Base-by-base conservation (phyloP, 768 basidiomycete genomes). In the Lentinula aciculospora region DNA sequence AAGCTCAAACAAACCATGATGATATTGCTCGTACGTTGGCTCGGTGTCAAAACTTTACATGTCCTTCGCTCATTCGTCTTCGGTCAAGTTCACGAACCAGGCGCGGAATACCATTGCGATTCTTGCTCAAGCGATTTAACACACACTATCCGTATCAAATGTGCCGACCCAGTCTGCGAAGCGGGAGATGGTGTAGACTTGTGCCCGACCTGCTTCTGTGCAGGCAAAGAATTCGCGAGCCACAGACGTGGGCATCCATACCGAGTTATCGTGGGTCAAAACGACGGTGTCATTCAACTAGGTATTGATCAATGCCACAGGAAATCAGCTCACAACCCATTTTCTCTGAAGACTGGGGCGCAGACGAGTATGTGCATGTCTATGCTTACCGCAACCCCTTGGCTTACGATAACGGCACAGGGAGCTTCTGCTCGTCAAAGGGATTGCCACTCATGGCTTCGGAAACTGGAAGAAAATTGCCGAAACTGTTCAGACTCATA, bases 401-500 rank as follows among this genome's bases (percentile, higher is more conserved):
- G n/a, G 47, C 42, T 40, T 31, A 28, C 2, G 36, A 21, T 32
- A 44, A 47, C 50, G 37, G 40, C 59, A 25, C 63, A 95, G 93
- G 73, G 96, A 99, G 68, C 78, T 98, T 2, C 75, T 96, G 6
- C 76, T 99, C 17, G 75, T 98, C 45, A 93, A 95, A 56, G 97
- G 94, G 29, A 85, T 94, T 31, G 81, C 90, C 6, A 79, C 82
- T 25, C 89, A 92, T 66, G 96, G 96, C 1, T 71, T 98, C 32
- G 96, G 96, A 3, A 98, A 98, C 68, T 99, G 96, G 96, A 88
- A 88, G 67, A 94, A 94, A 65, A 92, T 96, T 42, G 89, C 94
- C 1, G 94, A 94, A 64, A 92, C 97, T 69, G 82, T 99, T 37
- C 97, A 97, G 8, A 94, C 94, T 8, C 81, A 94, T 57, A 89